phyloP scores from a whole-genome alignment of 371 early-diverging fungal genomes.

The Cokeromyces recurvatus region DNA sequence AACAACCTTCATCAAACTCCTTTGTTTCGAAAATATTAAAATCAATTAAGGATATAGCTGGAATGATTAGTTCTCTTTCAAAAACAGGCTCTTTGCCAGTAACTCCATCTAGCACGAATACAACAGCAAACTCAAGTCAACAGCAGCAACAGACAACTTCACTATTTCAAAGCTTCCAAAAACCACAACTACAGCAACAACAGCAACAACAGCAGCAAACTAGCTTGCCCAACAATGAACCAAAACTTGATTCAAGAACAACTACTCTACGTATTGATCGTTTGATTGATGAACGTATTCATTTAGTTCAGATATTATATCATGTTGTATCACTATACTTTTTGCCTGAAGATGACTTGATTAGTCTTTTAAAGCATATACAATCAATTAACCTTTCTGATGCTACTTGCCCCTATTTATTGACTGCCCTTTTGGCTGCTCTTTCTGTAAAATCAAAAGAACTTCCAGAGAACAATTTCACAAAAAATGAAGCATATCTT shows the following conservation, averaged over 20 bases:
- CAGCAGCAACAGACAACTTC: not conserved
- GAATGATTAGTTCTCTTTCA: conserved; percentile 15
- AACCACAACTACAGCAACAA: conserved; percentile 6
- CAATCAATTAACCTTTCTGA: conserved; percentile 11
- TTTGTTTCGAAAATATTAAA: not conserved
- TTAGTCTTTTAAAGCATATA: conserved; percentile 1
- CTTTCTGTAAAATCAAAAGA: conserved; percentile 1
- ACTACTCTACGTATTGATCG: conserved; percentile 3
- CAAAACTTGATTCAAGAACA: not conserved
- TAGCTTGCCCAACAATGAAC: not conserved
- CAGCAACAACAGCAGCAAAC: conserved; percentile 1
- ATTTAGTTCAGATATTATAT: conserved; percentile 16
- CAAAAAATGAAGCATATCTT: not conserved
- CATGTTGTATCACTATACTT: conserved; percentile 16
- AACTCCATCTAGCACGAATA: too few species aligned
- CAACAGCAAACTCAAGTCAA: not conserved
- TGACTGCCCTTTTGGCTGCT: conserved; percentile 10
- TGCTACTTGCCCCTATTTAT: conserved; percentile 12
- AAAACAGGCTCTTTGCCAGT: conserved; percentile 2
- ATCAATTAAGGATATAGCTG: not conserved
- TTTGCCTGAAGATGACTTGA: conserved; percentile 13
- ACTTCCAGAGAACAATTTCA: not conserved
- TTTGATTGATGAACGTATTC: conserved; percentile 17
- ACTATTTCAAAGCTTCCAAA: not conserved
- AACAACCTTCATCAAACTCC: not conserved